A percentile compares a stretch with the other conserved stretches of the same genome.
phyloP scores from a whole-genome alignment of 495 filamentous ascomycete species.

The Aspergillus sclerotiicarbonarius region DNA sequence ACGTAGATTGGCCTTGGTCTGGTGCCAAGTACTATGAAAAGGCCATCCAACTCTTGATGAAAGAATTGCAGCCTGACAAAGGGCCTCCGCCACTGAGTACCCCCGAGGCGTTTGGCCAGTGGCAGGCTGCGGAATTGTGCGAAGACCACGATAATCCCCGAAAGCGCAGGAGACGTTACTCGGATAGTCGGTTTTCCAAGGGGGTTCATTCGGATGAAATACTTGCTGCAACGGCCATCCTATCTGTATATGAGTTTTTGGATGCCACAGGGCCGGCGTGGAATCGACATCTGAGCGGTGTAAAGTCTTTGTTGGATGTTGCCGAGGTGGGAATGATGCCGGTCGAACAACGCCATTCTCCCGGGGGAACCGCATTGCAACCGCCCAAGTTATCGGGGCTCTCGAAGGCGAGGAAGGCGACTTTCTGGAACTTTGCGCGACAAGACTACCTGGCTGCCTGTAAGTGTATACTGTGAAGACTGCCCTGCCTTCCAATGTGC shows the following conservation, averaged over 20 bases:
- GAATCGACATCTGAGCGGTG: slow-evolving; percentile 63
- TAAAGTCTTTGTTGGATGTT: slow-evolving; percentile 61
- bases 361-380: slow-evolving; percentile 30
- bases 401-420: slow-evolving; percentile 56
- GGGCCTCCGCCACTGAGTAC: slow-evolving; percentile 37
- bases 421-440: slow-evolving; percentile 65
- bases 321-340: slow-evolving; percentile 65
- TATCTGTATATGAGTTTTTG: slow-evolving; percentile 64
- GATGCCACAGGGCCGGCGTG: slow-evolving; percentile 60
- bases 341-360: slow-evolving; percentile 43
- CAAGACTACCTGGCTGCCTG: slow-evolving; percentile 65
- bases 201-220: slow-evolving; percentile 57
- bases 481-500: not conserved
- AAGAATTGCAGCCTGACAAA: slow-evolving; percentile 51
- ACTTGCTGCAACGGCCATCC: slow-evolving; percentile 59
- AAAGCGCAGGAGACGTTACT: slow-evolving; percentile 40
- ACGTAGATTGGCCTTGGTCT: slow-evolving; percentile 54
- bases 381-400: slow-evolving; percentile 35
- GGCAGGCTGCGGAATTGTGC: slow-evolving; percentile 37
- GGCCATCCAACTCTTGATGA: slow-evolving; percentile 60
- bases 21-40: slow-evolving; percentile 63
- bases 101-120: slow-evolving; percentile 35
- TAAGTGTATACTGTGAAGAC: slow-evolving; percentile 33
- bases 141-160: slow-evolving; percentile 34
- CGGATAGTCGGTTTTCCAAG: slow-evolving; percentile 38